Evolutionary conservation across 495 filamentous ascomycete species (phyloP), one percentile per base, ranked within the genome.

Genomic region (Aspergillus panamensis): DNA sequence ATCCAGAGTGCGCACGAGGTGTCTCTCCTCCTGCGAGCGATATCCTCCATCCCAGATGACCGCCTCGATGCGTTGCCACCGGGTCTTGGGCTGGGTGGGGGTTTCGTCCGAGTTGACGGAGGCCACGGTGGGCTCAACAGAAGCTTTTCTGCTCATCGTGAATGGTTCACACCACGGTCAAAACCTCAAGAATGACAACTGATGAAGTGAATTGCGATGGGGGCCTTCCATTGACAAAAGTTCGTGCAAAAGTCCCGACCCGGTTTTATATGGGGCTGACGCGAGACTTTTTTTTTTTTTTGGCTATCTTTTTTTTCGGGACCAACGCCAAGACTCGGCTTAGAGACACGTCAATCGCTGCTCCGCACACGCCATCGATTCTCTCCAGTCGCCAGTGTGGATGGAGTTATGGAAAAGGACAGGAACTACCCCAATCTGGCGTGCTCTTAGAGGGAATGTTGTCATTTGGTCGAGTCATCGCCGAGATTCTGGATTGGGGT

Each of bases 11-110:
- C 49, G 49, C n/a, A 51, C 49, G 6, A 51, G 49, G 30, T 39
- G 17, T 33, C 35, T 51, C 31, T 51, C 49, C 31, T 51, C 49
- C 31, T 37, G 32, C 1, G 49, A 51, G 7, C 49, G 49, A 21
- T 51, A 35, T 20, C 49, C 49, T 19, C 49, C 49, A 39, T 51
- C 49, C 49, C 49, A 51, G 31, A 51, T 51, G 12, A 51, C 49
- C 1, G 49, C 49, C 31, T 51, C 31, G 49, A 51, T 51, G 49
- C 49, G 49, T 17, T 51, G 31, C 49, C 49, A 51, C 16, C 49
- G 30, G 6, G 31, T 51, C 19, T 51, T 51, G 2, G 8, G 30
- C 8, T 12, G 6, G 3, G 35, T 3, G 35, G 10, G 10, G 1
- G 6, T 5, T 39, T 39, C 35, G 8, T 12, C 8, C 10, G 35